Conservation (phyloP, 495 filamentous ascomycete genomes). For the Melanomma pulvis-pyrius region DNA sequence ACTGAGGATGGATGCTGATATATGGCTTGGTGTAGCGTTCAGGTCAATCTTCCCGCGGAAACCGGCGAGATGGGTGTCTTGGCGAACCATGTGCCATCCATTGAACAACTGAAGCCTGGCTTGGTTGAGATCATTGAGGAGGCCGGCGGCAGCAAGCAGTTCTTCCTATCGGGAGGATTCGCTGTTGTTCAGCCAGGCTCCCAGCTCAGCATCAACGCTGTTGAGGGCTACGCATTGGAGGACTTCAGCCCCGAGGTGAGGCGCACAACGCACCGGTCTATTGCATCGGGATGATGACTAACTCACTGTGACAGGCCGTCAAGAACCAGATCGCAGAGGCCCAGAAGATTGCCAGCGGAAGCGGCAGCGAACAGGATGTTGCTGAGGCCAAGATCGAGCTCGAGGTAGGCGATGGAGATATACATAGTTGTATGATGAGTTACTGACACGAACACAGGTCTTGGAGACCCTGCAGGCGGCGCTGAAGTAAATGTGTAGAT, state of each 20-base stretch:
- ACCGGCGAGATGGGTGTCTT: conserved; percentile 99
- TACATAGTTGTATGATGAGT: background rate
- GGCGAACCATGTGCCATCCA: conserved; percentile 97
- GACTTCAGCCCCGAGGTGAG: conserved; percentile 85
- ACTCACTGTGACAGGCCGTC: conserved; percentile 54
- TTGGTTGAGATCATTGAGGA: conserved; percentile 96
- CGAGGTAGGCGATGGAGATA: conserved; percentile 64
- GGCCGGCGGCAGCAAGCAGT: conserved; percentile 88
- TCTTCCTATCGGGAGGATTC: conserved; percentile 97
- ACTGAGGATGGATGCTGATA: conserved; percentile 13
- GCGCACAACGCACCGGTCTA: conserved; percentile 25
- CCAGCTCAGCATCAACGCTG: conserved; percentile 93
- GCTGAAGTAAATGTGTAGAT: conserved; percentile 47
- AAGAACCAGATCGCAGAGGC: conserved; percentile 84
- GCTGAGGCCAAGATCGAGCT: conserved; percentile 98
- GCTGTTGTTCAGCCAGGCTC: conserved; percentile 96
- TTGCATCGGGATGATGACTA: background rate
- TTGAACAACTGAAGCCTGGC: conserved; percentile 97
- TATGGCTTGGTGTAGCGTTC: conserved; percentile 64
- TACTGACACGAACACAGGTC: conserved; percentile 37
- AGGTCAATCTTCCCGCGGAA: conserved; percentile 98
- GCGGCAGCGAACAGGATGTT: conserved; percentile 94
- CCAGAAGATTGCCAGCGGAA: conserved; percentile 88
- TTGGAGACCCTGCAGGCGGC: conserved; percentile 52
- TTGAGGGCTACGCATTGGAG: conserved; percentile 91